phyloP scores from a whole-genome alignment of 2,329 filamentous ascomycete species.

The Alternaria novae-zelandiae region DNA sequence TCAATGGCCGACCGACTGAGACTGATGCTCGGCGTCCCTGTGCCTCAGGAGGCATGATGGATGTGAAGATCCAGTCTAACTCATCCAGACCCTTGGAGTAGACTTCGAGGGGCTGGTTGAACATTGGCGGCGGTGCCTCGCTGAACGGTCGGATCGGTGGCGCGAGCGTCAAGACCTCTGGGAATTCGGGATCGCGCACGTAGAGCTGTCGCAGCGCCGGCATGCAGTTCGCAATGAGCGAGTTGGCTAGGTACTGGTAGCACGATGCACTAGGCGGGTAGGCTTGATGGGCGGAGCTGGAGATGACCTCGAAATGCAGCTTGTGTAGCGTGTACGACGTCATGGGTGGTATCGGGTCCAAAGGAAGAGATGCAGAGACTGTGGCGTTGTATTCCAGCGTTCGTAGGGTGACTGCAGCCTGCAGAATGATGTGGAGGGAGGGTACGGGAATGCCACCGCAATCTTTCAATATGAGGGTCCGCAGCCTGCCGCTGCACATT shows the following conservation, averaged over 20 bases:
- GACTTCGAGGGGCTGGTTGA: conserved; percentile 66
- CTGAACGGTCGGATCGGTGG: conserved; percentile 66
- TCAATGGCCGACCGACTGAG: conserved; percentile 53
- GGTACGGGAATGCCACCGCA: conserved; percentile 71
- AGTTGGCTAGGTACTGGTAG: conserved; percentile 86
- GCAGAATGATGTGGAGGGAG: conserved; percentile 66
- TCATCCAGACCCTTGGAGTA: conserved; percentile 72
- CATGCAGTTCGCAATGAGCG: conserved; percentile 76
- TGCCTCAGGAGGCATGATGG: conserved; percentile 60
- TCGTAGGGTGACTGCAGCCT: conserved; percentile 62
- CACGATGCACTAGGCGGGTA: conserved; percentile 65
- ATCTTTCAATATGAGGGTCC: conserved; percentile 71
- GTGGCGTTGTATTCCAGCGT: conserved; percentile 65
- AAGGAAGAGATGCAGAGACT: conserved; percentile 63
- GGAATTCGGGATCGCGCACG: conserved; percentile 83
- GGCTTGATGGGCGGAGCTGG: conserved; percentile 63
- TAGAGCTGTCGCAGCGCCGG: conserved; percentile 79
- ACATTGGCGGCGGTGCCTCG: conserved; percentile 47
- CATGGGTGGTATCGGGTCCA: conserved; percentile 66
- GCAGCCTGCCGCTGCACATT: conserved; percentile 64
- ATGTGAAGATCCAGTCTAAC: conserved; percentile 71
- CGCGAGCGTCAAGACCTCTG: conserved; percentile 76
- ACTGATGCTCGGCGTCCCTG: conserved; percentile 49
- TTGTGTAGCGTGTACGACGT: conserved; percentile 71
- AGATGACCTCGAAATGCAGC: conserved; percentile 83